Base-by-base conservation (phyloP, 257 asterid genomes). In the Paraleonurus japonicus region DNA sequence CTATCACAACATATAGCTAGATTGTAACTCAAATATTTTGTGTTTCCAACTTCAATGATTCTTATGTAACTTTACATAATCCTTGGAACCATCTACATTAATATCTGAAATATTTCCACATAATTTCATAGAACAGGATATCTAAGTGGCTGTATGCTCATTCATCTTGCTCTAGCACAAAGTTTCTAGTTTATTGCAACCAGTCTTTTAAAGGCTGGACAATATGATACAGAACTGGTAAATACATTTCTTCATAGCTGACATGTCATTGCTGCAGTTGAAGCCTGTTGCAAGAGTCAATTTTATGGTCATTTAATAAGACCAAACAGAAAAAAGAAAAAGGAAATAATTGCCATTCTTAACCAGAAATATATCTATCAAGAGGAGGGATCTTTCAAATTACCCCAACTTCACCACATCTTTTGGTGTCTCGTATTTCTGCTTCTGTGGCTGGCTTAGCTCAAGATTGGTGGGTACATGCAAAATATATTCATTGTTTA, bases 341-440 rank as follows among this genome's bases (percentile, higher is more conserved):
- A 58, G 5, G 7, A n/a, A n/a, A 19, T 11, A 8, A 37, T 8
- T 30, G 4, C 20, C 54, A 22, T 71, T 66, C 20, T 23, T 11
- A 15, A 15, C 45, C 55, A 30, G 23, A 11, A 20, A 39, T 32
- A 32, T 19, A 53, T 61, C 35, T 37, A 61, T 70, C 48, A 37
- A n/a, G 9, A 73, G 67, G 19, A 16, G 54, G 50, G 32, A 50
- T 78, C n/a, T 17, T 11, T 23, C 22, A 39, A 50, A 12, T 54
- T 81, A 81, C 89, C 89, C 80, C 76, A 79, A 61, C 26, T 73
- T 74, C 51, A 77, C 67, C 59, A 63, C 75, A 43, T 70, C 67
- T 70, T 63, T 70, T 60, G 81, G 61, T 37, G 67, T 65, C 58
- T 22, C 58, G 22, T 15, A 48, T 43, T 65, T 77, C 70, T 65